These are phyloP conservation scores for Chlamydomonas asymmetrica DNA, from an alignment of 139 green algal genomes.

Conservation along the genomic window DNA sequence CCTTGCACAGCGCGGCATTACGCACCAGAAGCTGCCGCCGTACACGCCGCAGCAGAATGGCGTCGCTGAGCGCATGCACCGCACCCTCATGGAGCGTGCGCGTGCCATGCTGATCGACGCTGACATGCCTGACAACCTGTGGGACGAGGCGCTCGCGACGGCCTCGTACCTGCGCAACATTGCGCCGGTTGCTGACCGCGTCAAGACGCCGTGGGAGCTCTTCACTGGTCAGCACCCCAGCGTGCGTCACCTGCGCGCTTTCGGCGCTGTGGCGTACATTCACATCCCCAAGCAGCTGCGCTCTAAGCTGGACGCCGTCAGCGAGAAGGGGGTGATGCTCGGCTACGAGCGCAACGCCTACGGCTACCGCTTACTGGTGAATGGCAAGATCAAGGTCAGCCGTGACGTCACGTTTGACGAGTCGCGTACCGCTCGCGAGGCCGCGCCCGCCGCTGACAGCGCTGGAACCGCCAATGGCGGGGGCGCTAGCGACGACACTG, in stretches of 20 bases:
- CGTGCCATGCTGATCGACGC: slow-evolving; percentile 1
- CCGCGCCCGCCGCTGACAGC: too few relatives aligned
- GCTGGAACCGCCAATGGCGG: too few relatives aligned
- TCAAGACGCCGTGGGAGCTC: neutral
- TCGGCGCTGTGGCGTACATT: neutral
- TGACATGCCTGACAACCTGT: neutral
- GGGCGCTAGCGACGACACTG: too few relatives aligned
- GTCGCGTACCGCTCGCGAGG: too few relatives aligned
- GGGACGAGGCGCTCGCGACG: neutral
- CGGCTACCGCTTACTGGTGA: neutral
- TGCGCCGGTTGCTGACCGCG: neutral
- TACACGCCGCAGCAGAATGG: slow-evolving; percentile 38
- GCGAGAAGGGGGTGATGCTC: neutral
- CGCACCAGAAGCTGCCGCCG: neutral
- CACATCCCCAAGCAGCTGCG: neutral
- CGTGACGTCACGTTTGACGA: neutral
- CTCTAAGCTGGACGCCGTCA: neutral
- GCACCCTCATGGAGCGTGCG: slow-evolving; percentile 17
- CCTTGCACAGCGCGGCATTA: neutral
- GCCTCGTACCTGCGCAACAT: neutral
- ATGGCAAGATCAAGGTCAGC: neutral
- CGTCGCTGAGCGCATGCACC: slow-evolving; percentile 30
- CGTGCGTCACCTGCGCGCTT: neutral
- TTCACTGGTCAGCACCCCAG: neutral
- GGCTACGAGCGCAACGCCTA: neutral